Evolutionary conservation across 106 monocot genomes (phyloP).

Genomic region (Gastrodia elata): DNA sequence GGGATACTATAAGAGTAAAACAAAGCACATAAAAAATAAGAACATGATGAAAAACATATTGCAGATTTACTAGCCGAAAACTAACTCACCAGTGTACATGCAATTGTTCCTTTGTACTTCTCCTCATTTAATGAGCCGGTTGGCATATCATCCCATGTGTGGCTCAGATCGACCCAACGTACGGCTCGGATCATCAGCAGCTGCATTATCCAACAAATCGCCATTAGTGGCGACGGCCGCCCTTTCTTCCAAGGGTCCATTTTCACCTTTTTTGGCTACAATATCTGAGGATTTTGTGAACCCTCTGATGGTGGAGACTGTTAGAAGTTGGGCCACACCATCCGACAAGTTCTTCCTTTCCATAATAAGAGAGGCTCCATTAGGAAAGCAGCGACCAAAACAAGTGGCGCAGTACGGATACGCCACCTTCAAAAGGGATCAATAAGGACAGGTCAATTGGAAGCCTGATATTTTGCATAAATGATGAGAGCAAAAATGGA

Average conservation of each 20-base stretch:
- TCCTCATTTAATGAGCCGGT: too few species aligned
- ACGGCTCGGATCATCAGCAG: constrained; percentile 10
- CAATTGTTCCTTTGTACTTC: too few species aligned
- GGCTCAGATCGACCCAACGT: too few species aligned
- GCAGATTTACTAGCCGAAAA: too few species aligned
- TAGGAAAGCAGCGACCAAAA: constrained; percentile 82
- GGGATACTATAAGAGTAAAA: too few species aligned
- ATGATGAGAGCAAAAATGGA: neutral
- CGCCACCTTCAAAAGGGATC: constrained; percentile 37
- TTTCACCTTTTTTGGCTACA: constrained; percentile 19
- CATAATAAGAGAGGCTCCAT: constrained; percentile 56
- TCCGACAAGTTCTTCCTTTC: constrained; percentile 45
- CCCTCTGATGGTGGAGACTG: constrained; percentile 24
- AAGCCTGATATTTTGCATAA: too few species aligned
- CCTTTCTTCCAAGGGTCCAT: constrained; percentile 13
- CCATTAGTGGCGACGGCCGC: constrained; percentile 17
- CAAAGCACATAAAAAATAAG: too few species aligned
- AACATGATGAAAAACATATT: too few species aligned
- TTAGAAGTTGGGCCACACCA: constrained; percentile 56
- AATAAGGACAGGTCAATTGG: neutral
- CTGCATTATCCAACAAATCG: neutral
- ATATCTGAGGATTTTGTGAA: constrained; percentile 18
- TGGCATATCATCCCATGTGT: too few species aligned
- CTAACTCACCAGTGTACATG: too few species aligned
- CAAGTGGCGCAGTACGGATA: constrained; percentile 77